Evolutionary conservation across 164 flowering plant species (phyloP), one percentile per base, ranked within the genome.

Genomic region (Kalanchoe fedtschenkoi): DNA sequence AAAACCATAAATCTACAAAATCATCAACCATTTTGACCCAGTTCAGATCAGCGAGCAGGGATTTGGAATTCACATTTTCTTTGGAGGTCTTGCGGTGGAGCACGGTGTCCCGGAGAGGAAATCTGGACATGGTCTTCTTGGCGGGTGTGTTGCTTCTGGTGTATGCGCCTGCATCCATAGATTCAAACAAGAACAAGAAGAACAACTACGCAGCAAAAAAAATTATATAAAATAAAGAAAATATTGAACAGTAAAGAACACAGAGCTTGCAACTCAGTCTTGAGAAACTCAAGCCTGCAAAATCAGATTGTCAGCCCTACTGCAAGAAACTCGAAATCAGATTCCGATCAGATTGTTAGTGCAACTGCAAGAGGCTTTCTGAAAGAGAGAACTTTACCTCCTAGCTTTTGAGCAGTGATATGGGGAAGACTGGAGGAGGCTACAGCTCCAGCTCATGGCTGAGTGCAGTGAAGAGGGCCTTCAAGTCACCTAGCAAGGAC

Each of bases 401-500:
- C 17, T 11, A 24, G 13, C 55, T 51, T 51, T 51, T 2, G 54
- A 47, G 54, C 13, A 19, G 54, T 47, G 22, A 22, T 1, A 51
- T 51, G 56, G 56, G 56, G 56, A 51, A 26, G 56, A 51, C 26
- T 26, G 32, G 10, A 9, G 56, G 56, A 26, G 32, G 56, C 56
- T n/a, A n/a, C n/a, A n/a, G n/a, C n/a, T 51, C 56, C 28, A 11
- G 32, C 56, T 51, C 56, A 51, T 51, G 32, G 56, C 56, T 51
- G 32, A 51, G 32, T 51, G 56, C 56, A 9, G 56, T 51, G 32
- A 51, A 24, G 32, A 51, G 56, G 32, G 56, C 56, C 17, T 51
- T 88, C 71, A 68, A 86, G 63, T 84, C 95, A 74, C 92, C 95
- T n/a, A 69, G 85, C 2, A 85, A 85, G 66, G 83, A 82, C 29